These are phyloP conservation scores for Niebla homalea DNA, from an alignment of 495 filamentous ascomycete genomes.

Conservation along the genomic window DNA sequence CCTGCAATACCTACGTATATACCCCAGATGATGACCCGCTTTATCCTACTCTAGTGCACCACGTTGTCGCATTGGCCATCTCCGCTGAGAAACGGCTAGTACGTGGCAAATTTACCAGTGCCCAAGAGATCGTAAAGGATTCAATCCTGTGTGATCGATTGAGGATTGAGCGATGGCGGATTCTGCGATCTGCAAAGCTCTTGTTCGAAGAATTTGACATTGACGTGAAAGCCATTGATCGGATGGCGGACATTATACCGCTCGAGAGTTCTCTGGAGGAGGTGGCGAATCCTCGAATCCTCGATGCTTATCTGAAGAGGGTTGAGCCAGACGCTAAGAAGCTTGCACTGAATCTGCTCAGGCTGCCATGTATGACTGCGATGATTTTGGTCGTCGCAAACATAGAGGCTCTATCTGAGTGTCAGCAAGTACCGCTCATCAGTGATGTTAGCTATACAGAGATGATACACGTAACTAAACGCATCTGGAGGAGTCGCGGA, in stretches of 20 bases:
- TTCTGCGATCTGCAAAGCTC: constrained; percentile 3
- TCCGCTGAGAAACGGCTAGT: constrained; percentile 1
- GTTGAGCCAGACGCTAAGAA: not conserved
- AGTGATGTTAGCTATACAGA: not conserved
- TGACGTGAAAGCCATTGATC: constrained; percentile 1
- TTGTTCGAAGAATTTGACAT: constrained; percentile 7
- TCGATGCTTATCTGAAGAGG: constrained; percentile 1
- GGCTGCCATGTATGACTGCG: not conserved
- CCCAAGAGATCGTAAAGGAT: not conserved
- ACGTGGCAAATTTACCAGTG: not conserved
- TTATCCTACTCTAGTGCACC: constrained; percentile 8
- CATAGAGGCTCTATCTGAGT: constrained; percentile 1
- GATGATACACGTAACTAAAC: not conserved
- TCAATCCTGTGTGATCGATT: not conserved
- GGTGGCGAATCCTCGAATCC: not conserved
- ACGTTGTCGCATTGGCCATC: constrained; percentile 6
- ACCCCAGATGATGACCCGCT: constrained; percentile 9
- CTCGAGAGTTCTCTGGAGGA: constrained; percentile 1
- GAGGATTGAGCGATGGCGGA: constrained; percentile 4
- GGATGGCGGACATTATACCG: not conserved
- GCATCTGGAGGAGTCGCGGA: not conserved
- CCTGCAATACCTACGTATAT: constrained; percentile 2
- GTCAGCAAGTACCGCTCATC: not conserved
- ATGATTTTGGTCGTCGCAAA: constrained; percentile 4
- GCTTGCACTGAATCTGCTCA: not conserved